Conservation (phyloP, 805 yeast genomes). For the Metschnikowia baotianmanensis region DNA sequence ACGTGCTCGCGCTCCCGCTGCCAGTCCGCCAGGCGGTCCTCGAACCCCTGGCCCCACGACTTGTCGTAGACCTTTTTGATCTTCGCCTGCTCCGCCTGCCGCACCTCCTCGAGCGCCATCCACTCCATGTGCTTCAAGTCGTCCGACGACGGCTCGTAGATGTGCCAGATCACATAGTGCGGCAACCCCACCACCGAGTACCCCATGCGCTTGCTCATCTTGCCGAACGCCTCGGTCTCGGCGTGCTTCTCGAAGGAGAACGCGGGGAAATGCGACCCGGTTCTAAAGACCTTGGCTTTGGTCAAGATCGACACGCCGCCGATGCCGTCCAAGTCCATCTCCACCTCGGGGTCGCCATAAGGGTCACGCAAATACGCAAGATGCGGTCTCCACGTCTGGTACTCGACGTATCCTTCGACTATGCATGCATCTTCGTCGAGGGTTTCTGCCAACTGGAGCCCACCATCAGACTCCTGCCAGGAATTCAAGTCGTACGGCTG, state of each 20-base stretch:
- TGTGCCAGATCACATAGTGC: slow-evolving; percentile 86
- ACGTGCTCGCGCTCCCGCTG: slow-evolving; percentile 62
- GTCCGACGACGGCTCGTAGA: slow-evolving; percentile 92
- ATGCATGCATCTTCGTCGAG: slow-evolving; percentile 93
- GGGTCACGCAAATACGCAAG: slow-evolving; percentile 93
- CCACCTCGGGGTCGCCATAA: slow-evolving; percentile 90
- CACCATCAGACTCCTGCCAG: slow-evolving; percentile 86
- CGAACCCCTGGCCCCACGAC: slow-evolving; percentile 77
- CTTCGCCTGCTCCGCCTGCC: slow-evolving; percentile 60
- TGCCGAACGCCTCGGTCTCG: slow-evolving; percentile 96
- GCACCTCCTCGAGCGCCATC: slow-evolving; percentile 79
- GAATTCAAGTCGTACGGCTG: slow-evolving; percentile 84
- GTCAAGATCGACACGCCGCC: slow-evolving; percentile 95
- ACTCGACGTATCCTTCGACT: slow-evolving; percentile 96
- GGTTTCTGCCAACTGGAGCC: slow-evolving; percentile 67
- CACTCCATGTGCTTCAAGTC: slow-evolving; percentile 86
- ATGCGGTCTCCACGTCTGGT: slow-evolving; percentile 98
- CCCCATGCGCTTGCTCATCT: slow-evolving; percentile 82
- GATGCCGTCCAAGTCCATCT: slow-evolving; percentile 91
- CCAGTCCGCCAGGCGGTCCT: slow-evolving; percentile 76
- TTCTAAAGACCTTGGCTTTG: slow-evolving; percentile 80
- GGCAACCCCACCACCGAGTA: slow-evolving; percentile 85
- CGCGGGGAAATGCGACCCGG: slow-evolving; percentile 95
- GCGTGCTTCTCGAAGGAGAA: slow-evolving; percentile 95
- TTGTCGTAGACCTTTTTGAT: slow-evolving; percentile 63